Conservation (phyloP, 371 early-diverging fungal species). For the Dinochytrium kinnereticum region DNA sequence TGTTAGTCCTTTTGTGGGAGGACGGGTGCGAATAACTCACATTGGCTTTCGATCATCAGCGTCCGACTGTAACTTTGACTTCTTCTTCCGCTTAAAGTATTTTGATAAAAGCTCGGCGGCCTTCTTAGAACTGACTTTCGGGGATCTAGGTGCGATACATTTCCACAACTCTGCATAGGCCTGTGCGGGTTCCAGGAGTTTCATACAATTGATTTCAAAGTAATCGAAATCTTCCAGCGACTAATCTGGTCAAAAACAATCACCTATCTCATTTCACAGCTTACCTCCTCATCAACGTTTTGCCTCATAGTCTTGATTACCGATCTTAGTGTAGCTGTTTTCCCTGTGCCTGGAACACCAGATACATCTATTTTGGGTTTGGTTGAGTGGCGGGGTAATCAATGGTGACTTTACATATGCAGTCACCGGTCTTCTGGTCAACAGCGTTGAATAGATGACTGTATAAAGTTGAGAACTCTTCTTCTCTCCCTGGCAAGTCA, state of each 20-base stretch:
- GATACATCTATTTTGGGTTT: slow-evolving; percentile 68
- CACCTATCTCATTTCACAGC: slow-evolving; percentile 2
- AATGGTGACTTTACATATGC: slow-evolving; percentile 65
- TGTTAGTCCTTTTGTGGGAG: not conserved
- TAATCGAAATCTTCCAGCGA: slow-evolving; percentile 77
- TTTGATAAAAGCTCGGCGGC: slow-evolving; percentile 50
- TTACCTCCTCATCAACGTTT: slow-evolving; percentile 69
- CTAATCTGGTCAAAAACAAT: slow-evolving; percentile 41
- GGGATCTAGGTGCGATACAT: slow-evolving; percentile 56
- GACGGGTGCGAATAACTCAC: not conserved
- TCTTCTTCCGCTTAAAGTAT: slow-evolving; percentile 30
- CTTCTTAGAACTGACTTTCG: slow-evolving; percentile 62
- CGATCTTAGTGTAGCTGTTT: slow-evolving; percentile 93
- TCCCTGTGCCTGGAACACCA: slow-evolving; percentile 98
- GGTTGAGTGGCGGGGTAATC: not conserved
- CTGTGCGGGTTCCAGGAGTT: slow-evolving; percentile 79
- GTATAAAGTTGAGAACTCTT: slow-evolving; percentile 81
- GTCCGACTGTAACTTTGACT: slow-evolving; percentile 43
- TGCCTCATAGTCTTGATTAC: slow-evolving; percentile 79
- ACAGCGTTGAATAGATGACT: slow-evolving; percentile 74
- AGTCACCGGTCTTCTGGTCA: slow-evolving; percentile 77
- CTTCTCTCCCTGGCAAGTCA: slow-evolving; percentile 87
- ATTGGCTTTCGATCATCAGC: slow-evolving; percentile 60
- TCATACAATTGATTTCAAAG: slow-evolving; percentile 96
- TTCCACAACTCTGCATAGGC: slow-evolving; percentile 87